A percentile compares a stretch with the other conserved stretches of the same genome.
Conservation (phyloP, 768 basidiomycete species). For the Leccinum imitatum region DNA sequence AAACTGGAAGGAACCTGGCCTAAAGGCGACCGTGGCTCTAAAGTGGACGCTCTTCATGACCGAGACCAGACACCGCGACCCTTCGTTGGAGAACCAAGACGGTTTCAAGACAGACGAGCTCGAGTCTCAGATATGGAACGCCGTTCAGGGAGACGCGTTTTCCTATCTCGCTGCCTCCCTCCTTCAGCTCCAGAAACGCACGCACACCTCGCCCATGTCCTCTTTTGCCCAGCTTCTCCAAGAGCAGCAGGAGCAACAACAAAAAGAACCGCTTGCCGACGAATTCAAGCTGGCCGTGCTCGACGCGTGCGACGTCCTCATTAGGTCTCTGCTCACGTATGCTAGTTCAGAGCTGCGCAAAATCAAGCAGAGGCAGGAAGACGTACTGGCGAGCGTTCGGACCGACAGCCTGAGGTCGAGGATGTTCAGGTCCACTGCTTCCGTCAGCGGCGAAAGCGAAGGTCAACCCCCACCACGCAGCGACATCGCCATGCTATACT, state of each 20-base stretch:
- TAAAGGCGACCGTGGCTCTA: constrained; percentile 71
- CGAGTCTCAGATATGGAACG: constrained; percentile 78
- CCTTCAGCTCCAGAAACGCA: constrained; percentile 49
- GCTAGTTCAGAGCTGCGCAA: no score
- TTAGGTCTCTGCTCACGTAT: no score
- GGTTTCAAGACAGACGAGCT: constrained; percentile 78
- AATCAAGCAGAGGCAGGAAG: no score
- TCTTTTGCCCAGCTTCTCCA: no score
- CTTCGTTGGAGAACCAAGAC: constrained; percentile 57
- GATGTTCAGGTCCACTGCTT: no score
- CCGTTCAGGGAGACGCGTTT: constrained; percentile 83
- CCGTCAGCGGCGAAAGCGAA: no score
- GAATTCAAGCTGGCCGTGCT: constrained; percentile 55
- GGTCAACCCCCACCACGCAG: no score
- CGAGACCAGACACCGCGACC: constrained; percentile 63
- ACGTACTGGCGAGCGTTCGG: no score
- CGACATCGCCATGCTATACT: constrained; percentile 58
- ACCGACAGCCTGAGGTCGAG: no score
- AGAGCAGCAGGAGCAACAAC: no score
- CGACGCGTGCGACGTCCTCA: constrained; percentile 63
- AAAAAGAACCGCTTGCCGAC: constrained; percentile 29
- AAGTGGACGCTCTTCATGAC: constrained; percentile 89
- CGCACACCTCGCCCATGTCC: constrained; percentile 34
- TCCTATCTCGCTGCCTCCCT: constrained; percentile 57
- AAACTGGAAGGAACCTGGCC: constrained; percentile 66